A percentile compares a stretch with the other conserved stretches of the same genome.
These are phyloP conservation scores for Solanum sparsipilum DNA, from an alignment of 257 asterid genomes.

Conservation along the genomic window DNA sequence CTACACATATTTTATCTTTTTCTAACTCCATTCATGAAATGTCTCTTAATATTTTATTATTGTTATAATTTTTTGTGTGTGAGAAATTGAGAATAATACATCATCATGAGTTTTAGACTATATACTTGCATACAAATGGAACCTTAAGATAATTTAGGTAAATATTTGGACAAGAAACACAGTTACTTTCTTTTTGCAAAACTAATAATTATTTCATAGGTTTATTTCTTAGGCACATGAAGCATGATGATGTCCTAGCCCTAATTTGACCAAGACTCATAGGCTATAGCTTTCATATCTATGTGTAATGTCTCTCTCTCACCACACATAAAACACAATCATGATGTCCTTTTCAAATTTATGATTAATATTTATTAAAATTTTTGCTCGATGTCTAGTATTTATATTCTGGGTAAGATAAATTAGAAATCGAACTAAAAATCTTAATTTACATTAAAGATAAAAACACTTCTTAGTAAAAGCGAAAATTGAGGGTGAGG, in stretches of 20 bases:
- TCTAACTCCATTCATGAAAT: no score
- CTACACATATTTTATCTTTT: not conserved
- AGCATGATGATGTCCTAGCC: not conserved
- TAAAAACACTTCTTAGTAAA: no score
- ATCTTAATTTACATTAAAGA: no score
- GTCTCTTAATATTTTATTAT: not conserved
- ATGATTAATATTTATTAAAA: not conserved
- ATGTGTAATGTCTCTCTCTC: not conserved
- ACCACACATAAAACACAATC: not conserved
- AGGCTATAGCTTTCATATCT: not conserved
- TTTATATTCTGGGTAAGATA: not conserved
- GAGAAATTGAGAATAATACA: not conserved
- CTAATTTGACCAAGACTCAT: not conserved
- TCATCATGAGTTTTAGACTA: not conserved
- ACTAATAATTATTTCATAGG: not conserved
- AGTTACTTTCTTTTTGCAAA: not conserved
- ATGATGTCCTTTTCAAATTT: not conserved
- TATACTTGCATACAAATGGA: not conserved
- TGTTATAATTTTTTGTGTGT: not conserved
- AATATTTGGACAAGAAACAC: not conserved
- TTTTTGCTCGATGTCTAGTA: accelerated
- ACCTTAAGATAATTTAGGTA: not conserved
- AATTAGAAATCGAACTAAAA: not conserved
- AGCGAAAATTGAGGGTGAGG: no score
- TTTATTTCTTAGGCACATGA: not conserved